phyloP scores from a whole-genome alignment of 2,329 filamentous ascomycete species.

The Neofusicoccum sp. region DNA sequence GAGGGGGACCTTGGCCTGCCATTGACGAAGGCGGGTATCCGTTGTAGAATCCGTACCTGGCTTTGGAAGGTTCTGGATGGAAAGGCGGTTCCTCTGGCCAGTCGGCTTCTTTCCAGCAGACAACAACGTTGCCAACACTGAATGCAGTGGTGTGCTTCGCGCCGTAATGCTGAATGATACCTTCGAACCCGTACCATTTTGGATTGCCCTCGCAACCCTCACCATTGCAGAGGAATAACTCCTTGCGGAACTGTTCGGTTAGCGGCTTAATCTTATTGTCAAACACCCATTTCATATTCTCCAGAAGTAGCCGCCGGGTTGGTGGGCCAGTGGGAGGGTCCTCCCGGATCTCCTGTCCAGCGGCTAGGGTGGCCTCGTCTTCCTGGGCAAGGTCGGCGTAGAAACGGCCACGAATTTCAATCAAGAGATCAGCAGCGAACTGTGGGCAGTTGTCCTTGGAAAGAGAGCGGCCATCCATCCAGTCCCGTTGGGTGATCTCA shows the following conservation, averaged over 20 bases:
- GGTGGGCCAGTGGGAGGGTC: conserved; percentile 58
- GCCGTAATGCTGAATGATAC: conserved; percentile 79
- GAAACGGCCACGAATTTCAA: conserved; percentile 68
- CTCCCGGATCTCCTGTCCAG: conserved; percentile 22
- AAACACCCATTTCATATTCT: conserved; percentile 87
- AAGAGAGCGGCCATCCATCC: conserved; percentile 66
- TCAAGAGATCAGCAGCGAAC: conserved; percentile 72
- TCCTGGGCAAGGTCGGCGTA: conserved; percentile 62
- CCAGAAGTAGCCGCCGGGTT: conserved; percentile 68
- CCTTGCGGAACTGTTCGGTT: conserved; percentile 67
- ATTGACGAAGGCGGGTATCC: conserved; percentile 30
- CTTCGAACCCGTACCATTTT: conserved; percentile 76
- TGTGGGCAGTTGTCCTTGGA: conserved; percentile 64
- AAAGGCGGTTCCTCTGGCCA: conserved; percentile 80
- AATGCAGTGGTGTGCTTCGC: conserved; percentile 76
- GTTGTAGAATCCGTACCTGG: conserved; percentile 42
- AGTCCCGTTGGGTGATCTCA: conserved; percentile 66
- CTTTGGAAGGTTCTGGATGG: conserved; percentile 59
- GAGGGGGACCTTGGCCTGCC: conserved; percentile 23
- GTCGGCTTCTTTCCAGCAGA: conserved; percentile 74
- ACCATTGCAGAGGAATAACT: conserved; percentile 73
- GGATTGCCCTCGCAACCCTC: conserved; percentile 62
- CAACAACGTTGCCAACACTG: conserved; percentile 71
- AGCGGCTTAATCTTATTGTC: conserved; percentile 73
- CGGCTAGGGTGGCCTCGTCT: conserved; percentile 40